phyloP scores from a whole-genome alignment of 176 grass and related monocot species.

The Phyllostachys edulis region DNA sequence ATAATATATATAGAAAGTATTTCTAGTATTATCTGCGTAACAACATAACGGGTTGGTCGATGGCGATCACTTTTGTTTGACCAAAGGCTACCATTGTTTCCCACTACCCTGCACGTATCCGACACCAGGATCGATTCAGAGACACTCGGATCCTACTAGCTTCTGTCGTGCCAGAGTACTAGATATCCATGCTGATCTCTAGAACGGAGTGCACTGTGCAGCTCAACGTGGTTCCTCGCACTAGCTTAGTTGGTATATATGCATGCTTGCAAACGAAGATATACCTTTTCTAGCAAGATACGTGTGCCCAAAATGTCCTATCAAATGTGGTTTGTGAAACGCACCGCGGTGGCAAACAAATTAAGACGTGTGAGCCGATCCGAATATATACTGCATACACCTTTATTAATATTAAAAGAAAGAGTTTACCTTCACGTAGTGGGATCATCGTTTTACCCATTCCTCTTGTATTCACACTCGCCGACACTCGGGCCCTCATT shows the following conservation, averaged over 20 bases:
- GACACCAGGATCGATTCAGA: constrained; percentile 12
- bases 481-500: no score
- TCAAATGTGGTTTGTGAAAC: not conserved
- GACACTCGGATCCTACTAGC: constrained; percentile 45
- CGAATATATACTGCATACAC: no score
- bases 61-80: constrained; percentile 33
- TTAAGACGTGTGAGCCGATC: no score
- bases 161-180: constrained; percentile 19
- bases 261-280: not conserved
- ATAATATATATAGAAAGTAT: not conserved
- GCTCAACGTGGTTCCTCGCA: not conserved
- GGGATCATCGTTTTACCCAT: no score
- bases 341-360: no score
- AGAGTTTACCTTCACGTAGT: no score
- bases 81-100: not conserved
- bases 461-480: no score
- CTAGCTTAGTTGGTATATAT: not conserved
- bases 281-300: not conserved
- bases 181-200: not conserved
- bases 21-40: not conserved
- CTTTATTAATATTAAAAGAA: no score
- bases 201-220: not conserved
- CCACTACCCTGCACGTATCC: constrained; percentile 29
- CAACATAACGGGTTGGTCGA: not conserved
- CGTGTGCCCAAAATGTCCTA: not conserved